Base-by-base conservation (phyloP, 495 filamentous ascomycete species). In the Xylaria bambusicola region DNA sequence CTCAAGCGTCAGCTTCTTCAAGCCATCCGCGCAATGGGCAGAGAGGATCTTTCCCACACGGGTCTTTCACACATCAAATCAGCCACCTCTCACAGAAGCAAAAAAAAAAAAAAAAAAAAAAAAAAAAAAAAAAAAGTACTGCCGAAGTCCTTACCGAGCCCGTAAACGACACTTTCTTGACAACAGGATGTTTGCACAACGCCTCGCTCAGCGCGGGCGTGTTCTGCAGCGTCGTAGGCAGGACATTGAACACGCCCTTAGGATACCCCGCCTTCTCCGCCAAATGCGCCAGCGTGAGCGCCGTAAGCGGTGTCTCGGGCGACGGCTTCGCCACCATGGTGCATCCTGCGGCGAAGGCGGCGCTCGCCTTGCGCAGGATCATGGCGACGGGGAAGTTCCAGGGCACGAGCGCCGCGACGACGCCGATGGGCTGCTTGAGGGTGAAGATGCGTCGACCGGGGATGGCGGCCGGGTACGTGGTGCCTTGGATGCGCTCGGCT, bases 91-190 rank as follows among this genome's bases (percentile, higher is more conserved):
- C n/a, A n/a, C n/a, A n/a, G n/a, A n/a, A n/a, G n/a, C n/a, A n/a
- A n/a, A n/a, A n/a, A n/a, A n/a, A n/a, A n/a, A n/a, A n/a, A n/a
- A n/a, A n/a, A n/a, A n/a, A n/a, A n/a, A n/a, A n/a, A n/a, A n/a
- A n/a, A n/a, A n/a, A n/a, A n/a, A n/a, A n/a, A n/a, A n/a, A n/a
- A n/a, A n/a, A n/a, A n/a, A n/a, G n/a, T 1, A 17, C 17, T 3
- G 12, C 2, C 13, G 23, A 1, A 23, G 10, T 52, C n/a, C 63
- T 50, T 57, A 68, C 68, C 12, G 68, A 68, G 18, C 88, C 88
- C 3, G 88, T 91, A 70, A 91, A 91, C 1, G 87, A 86, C 46
- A 91, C 82, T 65, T 91, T 90, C 69, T 84, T 84, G 4, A 91
- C 82, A 4, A 80, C 75, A 3, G 80, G 77, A 49, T 87, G 86